A percentile compares a stretch with the other conserved stretches of the same genome.
Conservation (phyloP, 371 early-diverging fungal species). For the Rhizomucor miehei region DNA sequence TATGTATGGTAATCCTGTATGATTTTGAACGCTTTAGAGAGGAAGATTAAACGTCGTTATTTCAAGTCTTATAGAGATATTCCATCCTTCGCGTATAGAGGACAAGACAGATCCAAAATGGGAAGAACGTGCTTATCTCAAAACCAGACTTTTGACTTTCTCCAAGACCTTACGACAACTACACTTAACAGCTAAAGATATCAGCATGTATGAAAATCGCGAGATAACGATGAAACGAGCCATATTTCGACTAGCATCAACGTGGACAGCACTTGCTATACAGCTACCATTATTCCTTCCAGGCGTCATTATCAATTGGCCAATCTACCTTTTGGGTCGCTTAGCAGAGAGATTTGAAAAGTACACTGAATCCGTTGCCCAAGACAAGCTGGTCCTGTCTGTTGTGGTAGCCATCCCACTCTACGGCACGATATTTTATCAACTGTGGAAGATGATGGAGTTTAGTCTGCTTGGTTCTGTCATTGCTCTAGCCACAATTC, state of each 20-base stretch:
- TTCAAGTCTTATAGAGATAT: slow-evolving; percentile 27
- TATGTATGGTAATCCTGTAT: slow-evolving; percentile 10
- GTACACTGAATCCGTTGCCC: slow-evolving; percentile 52
- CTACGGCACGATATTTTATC: slow-evolving; percentile 32
- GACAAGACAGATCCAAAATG: not conserved
- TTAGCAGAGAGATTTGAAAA: slow-evolving; percentile 43
- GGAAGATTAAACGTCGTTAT: not conserved
- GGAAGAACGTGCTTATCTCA: slow-evolving; percentile 26
- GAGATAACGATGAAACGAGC: slow-evolving; percentile 37
- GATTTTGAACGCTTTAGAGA: too few relatives aligned
- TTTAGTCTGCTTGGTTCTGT: slow-evolving; percentile 29
- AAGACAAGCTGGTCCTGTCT: slow-evolving; percentile 46
- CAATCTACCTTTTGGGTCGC: slow-evolving; percentile 46
- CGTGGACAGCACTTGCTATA: slow-evolving; percentile 30
- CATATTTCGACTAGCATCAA: slow-evolving; percentile 28
- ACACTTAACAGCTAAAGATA: slow-evolving; percentile 40
- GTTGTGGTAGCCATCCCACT: slow-evolving; percentile 33
- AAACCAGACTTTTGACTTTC: slow-evolving; percentile 32
- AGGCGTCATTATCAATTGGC: slow-evolving; percentile 51
- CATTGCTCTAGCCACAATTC: slow-evolving; percentile 28
- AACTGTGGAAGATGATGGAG: slow-evolving; percentile 29
- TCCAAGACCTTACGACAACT: slow-evolving; percentile 32
- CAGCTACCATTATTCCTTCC: slow-evolving; percentile 59
- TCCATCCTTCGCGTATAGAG: slow-evolving; percentile 22
- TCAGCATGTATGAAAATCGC: slow-evolving; percentile 42